Conservation (phyloP, 768 basidiomycete genomes). For the Mycena latifolia region DNA sequence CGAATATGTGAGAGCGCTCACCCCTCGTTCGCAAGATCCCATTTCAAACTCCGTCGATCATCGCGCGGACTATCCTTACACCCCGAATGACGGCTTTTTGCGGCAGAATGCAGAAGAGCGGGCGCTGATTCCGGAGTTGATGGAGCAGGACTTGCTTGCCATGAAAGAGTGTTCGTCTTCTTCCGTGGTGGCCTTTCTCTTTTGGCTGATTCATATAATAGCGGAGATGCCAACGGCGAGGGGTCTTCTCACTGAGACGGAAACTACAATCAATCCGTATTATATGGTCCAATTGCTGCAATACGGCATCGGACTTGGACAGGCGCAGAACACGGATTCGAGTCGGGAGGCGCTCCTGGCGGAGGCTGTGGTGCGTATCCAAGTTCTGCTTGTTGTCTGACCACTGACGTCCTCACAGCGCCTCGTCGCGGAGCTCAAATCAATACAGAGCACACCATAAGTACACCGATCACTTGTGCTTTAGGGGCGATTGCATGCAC, state of each 20-base stretch:
- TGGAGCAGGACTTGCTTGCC: conserved; percentile 85
- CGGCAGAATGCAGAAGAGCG: conserved; percentile 84
- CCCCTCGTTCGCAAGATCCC: too few relatives aligned
- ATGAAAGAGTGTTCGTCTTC: conserved; percentile 66
- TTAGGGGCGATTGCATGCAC: too few relatives aligned
- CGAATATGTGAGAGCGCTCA: too few relatives aligned
- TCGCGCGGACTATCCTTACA: too few relatives aligned
- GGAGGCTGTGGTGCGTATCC: conserved; percentile 67
- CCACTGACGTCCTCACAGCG: conserved; percentile 52
- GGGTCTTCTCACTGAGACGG: conserved; percentile 57
- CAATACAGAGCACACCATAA: conserved; percentile 49
- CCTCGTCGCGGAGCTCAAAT: conserved; percentile 73
- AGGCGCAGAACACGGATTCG: conserved; percentile 52
- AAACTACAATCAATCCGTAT: conserved; percentile 82
- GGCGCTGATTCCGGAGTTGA: conserved; percentile 87
- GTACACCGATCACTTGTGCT: too few relatives aligned
- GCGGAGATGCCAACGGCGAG: conserved; percentile 50
- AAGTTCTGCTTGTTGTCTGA: background rate
- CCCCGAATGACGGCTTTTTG: conserved; percentile 63
- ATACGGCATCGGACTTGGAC: conserved; percentile 77
- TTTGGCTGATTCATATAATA: conserved; percentile 31
- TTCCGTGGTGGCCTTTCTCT: too few relatives aligned
- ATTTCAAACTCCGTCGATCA: too few relatives aligned
- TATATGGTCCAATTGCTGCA: conserved; percentile 83
- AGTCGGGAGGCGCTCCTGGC: conserved; percentile 60